Evolutionary conservation across 768 basidiomycete genomes (phyloP), one percentile per base, ranked within the genome.

Genomic region (Tephrocybe sp.): DNA sequence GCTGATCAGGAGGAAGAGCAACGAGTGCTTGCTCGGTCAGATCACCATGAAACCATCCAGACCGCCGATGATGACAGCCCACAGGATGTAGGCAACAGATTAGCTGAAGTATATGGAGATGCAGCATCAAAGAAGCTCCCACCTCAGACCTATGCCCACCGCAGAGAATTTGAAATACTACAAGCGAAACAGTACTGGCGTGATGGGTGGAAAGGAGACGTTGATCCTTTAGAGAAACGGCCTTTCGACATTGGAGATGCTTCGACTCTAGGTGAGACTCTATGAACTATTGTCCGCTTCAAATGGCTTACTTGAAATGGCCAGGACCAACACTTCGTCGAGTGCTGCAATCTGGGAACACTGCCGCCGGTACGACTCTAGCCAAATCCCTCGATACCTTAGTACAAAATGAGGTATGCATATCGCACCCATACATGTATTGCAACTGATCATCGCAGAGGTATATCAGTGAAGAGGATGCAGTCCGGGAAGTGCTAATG

Each of bases 401-500:
- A 12, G 34, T 54, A 19, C 56, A 61, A 21, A 47, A 53, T 25
- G 55, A 60, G 50, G 61, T 60, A 25, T 25, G 40, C 25, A 15
- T 47, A 4, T 33, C 8, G 44, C 38, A 18, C 16, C 8, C 24
- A n/a, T 36, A 4, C 9, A 23, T n/a, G 10, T 18, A 16, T n/a
- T 6, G 12, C 11, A 37, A 29, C 24, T 29, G 25, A n/a, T 43
- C 31, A 44, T 23, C 6, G 4, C 21, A 90, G 86, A 79, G 64
- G 63, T 85, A 85, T 53, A 86, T 91, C 21, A 64, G 81, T 44
- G 91, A 92, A 65, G 76, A 82, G 42, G 84, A 91, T 55, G 82
- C 84, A 31, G 84, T 90, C 4, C 78, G 90, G 3, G 91, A 93
- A 57, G 71, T 90, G 2, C 69, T 91, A 11, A 85, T 89, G 64